Conservation (phyloP, 2,329 filamentous ascomycete genomes). For the Talaromyces sp. region DNA sequence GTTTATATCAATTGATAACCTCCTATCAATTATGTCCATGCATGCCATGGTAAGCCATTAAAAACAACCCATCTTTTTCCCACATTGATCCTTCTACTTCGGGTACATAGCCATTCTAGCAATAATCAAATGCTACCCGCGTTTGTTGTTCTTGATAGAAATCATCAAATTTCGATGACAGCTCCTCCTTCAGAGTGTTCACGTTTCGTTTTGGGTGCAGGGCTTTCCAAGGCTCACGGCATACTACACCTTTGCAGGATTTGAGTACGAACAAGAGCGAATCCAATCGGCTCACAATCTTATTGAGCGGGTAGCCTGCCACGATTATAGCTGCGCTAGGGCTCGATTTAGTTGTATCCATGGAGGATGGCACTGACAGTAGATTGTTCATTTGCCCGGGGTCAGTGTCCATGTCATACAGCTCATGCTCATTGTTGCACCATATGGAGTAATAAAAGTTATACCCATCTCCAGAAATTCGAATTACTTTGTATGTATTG, state of each 20-base stretch:
- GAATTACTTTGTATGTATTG: slow-evolving; percentile 60
- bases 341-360: not conserved
- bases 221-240: slow-evolving; percentile 19
- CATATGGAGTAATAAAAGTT: slow-evolving; percentile 64
- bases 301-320: not conserved
- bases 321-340: not conserved
- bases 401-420: slow-evolving; percentile 51
- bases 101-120: slow-evolving; percentile 1
- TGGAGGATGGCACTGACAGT: not conserved
- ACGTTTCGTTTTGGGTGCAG: slow-evolving; percentile 20
- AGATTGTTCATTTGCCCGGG: not conserved
- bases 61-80: not conserved
- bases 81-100: not conserved
- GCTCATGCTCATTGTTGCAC: slow-evolving; percentile 64
- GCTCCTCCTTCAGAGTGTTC: slow-evolving; percentile 17
- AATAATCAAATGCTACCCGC: not conserved
- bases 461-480: slow-evolving; percentile 53
- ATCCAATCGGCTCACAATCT: slow-evolving; percentile 18
- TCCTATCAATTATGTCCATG: not conserved
- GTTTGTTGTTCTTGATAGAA: slow-evolving; percentile 15
- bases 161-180: slow-evolving; percentile 16
- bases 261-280: slow-evolving; percentile 23
- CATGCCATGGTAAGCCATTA: not conserved
- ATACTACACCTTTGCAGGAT: slow-evolving; percentile 19
- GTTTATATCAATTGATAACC: no score